phyloP scores from a whole-genome alignment of 768 basidiomycete genomes.

The Leucocoprinus leucothites region DNA sequence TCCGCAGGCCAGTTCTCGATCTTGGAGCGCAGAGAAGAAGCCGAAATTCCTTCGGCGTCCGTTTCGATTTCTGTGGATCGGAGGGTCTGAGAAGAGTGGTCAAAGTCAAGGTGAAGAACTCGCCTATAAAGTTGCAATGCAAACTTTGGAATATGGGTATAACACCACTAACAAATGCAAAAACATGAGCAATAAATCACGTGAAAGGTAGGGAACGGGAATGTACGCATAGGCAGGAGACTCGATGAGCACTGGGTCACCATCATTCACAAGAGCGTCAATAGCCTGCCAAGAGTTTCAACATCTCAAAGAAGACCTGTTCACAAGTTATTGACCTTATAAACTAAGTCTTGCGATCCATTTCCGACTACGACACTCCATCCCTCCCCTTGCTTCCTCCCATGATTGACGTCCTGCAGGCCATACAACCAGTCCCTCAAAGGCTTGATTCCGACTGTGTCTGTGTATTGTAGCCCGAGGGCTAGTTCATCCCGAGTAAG shows the following conservation, averaged over 20 bases:
- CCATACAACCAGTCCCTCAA: conserved; percentile 67
- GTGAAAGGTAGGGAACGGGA: background rate
- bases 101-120: conserved; percentile 13
- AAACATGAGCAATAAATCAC: conserved; percentile 2
- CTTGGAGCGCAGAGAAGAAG: conserved; percentile 55
- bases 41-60: conserved; percentile 68
- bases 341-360: conserved; percentile 88
- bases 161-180: conserved; percentile 46
- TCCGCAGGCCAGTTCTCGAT: conserved; percentile 73
- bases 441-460: conserved; percentile 65
- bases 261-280: conserved; percentile 68
- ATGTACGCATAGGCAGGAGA: conserved; percentile 74
- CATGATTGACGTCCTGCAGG: conserved; percentile 71
- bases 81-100: background rate
- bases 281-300: conserved; percentile 50
- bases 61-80: conserved; percentile 69
- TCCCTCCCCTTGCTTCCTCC: conserved; percentile 53
- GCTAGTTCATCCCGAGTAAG: conserved; percentile 60
- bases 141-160: conserved; percentile 60
- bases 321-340: conserved; percentile 55
- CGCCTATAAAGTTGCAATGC: conserved; percentile 60
- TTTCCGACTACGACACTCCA: conserved; percentile 79
- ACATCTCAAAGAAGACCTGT: background rate
- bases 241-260: conserved; percentile 81
- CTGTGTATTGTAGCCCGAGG: conserved; percentile 71